Base-by-base conservation (phyloP, 306 rosid species). In the Vigna reflexopilosa region DNA sequence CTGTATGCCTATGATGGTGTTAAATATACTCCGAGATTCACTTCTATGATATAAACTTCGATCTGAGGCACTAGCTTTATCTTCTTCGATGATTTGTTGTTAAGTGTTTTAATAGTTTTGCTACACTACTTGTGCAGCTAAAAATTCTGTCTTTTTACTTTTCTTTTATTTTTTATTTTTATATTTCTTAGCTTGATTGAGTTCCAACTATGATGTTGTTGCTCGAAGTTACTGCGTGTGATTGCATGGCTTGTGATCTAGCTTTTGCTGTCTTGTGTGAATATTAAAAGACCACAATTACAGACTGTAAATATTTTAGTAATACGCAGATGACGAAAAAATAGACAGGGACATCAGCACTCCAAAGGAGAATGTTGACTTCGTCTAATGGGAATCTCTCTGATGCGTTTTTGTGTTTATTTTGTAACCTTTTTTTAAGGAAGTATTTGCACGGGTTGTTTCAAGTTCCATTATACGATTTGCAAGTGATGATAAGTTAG, bases 1-100 rank as follows among this genome's bases (percentile, higher is more conserved):
- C 67, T 7, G 0, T 71, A 81, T 82, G 89, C 92, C 94, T 45
- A 16, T 88, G 95, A 90, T 88, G 95, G 92, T 2, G 72, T 77
- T 92, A 87, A 90, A 89, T 92, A 84, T 90, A 90, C 95, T 88
- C 66, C 61, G 96, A 90, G 93, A 88, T 83, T 85, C 22, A 17
- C 42, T 58, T 87, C 97, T 15, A 45, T 89, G 93, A 93, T 38
- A 82, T 69, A 6, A 73, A 57, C 11, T 64, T 67, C 44, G 5
- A 19, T 73, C 96, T 92, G 97, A 92, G 97, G 97, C 93, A 84
- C 55, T 2, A n/a, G 58, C 30, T 52, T 47, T 9, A 3, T 2
- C 14, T 38, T 4, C 8, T 10, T 22, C 11, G 0, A 19, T 15
- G 19, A 7, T 34, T 19, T 13, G 49, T 6, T 7, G 1, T 12